phyloP scores from a whole-genome alignment of 257 asterid genomes.

The Primulina eburnea region DNA sequence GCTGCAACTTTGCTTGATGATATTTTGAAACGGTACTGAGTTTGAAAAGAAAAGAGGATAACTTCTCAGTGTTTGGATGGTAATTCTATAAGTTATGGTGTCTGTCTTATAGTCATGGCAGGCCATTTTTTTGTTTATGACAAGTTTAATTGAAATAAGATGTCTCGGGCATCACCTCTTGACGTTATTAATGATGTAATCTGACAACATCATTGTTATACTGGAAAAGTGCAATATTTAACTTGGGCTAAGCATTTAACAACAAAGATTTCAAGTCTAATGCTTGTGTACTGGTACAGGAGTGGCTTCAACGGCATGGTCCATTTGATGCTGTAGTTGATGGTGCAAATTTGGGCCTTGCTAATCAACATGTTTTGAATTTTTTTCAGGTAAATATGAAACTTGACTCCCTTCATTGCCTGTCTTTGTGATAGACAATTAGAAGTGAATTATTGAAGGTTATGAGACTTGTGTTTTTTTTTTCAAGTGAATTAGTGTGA shows the following conservation, averaged over 20 bases:
- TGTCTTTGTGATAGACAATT: not conserved
- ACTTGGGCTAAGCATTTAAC: slow-evolving; percentile 21
- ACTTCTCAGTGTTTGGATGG: not conserved
- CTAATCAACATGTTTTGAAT: slow-evolving; percentile 44
- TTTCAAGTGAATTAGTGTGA: not conserved
- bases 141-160: not conserved
- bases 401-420: slow-evolving; percentile 9
- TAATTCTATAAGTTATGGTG: not conserved
- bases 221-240: slow-evolving; percentile 8
- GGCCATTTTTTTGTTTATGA: not conserved
- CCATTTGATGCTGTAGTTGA: slow-evolving; percentile 92
- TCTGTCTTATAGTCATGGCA: not conserved
- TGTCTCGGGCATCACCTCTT: not conserved
- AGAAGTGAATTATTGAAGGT: not conserved
- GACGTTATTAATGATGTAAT: not conserved
- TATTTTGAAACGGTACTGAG: not conserved
- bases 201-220: not conserved
- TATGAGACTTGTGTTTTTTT: slow-evolving; percentile 6
- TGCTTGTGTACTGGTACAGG: slow-evolving; percentile 49
- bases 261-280: slow-evolving; percentile 29
- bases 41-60: not conserved
- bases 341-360: slow-evolving; percentile 78
- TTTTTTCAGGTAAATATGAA: slow-evolving; percentile 53
- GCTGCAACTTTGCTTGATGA: slow-evolving; percentile 4
- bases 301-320: slow-evolving; percentile 77